Conservation (phyloP, 208 protist genomes). For the Leishmania amazonensis region DNA sequence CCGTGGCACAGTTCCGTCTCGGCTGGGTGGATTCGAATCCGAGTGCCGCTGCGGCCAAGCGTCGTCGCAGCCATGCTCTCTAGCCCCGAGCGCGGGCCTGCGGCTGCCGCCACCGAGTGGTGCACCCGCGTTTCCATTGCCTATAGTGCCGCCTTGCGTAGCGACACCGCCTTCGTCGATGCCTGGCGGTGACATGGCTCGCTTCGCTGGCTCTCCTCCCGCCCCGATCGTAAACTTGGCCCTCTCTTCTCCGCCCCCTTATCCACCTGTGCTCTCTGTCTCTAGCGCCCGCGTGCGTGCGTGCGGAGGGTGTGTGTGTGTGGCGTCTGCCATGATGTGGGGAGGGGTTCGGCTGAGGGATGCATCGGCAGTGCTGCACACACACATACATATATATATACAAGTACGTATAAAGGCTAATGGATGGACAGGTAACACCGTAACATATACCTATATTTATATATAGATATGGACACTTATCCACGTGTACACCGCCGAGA, state of each 20-base stretch:
- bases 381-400: too few species aligned
- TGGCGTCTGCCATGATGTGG: neutral
- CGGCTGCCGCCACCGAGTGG: neutral
- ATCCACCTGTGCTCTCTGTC: neutral
- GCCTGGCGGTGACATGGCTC: constrained; percentile 11
- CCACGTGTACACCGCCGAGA: too few species aligned
- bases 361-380: neutral
- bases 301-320: neutral
- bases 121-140: constrained; percentile 53
- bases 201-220: neutral
- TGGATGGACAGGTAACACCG: neutral
- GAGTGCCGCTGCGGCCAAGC: constrained; percentile 50
- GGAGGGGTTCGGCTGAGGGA: neutral
- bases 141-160: constrained; percentile 45
- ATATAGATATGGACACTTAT: neutral
- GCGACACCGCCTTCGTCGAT: constrained; percentile 66
- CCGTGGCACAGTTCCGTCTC: neutral
- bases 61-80: constrained; percentile 36
- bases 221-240: neutral
- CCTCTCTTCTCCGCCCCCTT: neutral
- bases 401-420: neutral
- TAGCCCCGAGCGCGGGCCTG: neutral
- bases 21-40: constrained; percentile 43
- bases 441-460: neutral
- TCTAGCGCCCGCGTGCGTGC: neutral